phyloP scores from a whole-genome alignment of 1,139 yeast genomes.

The Kodamaea sp. region DNA sequence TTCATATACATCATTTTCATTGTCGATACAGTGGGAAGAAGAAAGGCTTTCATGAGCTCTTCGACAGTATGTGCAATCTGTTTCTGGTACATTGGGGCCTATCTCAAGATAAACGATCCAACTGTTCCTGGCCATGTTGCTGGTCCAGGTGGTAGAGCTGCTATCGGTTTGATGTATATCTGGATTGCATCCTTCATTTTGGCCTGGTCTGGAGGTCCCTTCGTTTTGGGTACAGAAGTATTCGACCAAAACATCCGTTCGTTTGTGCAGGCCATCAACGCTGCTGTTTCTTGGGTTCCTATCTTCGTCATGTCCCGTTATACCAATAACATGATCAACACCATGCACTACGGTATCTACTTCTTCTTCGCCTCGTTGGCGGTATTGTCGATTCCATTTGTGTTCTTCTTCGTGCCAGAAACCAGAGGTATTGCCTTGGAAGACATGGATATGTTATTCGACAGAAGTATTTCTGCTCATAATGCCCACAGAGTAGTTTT shows the following conservation, averaged over 20 bases:
- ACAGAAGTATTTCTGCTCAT: conserved; percentile 15
- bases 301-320: conserved; percentile 43
- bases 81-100: conserved; percentile 48
- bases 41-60: conserved; percentile 41
- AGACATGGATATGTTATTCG: conserved; percentile 46
- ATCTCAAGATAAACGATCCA: conserved; percentile 40
- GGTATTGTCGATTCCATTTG: conserved; percentile 35
- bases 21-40: conserved; percentile 41
- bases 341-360: conserved; percentile 43
- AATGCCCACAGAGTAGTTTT: conserved; percentile 16
- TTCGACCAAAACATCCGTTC: conserved; percentile 46
- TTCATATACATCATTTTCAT: conserved; percentile 37
- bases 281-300: conserved; percentile 46
- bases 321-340: conserved; percentile 42
- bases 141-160: conserved; percentile 47
- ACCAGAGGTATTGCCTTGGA: conserved; percentile 46
- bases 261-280: conserved; percentile 45
- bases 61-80: conserved; percentile 39
- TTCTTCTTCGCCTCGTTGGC: conserved; percentile 42
- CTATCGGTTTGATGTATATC: conserved; percentile 45
- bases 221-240: conserved; percentile 44
- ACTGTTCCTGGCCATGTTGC: conserved; percentile 35
- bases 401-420: conserved; percentile 40
- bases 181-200: conserved; percentile 46
- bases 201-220: conserved; percentile 50